Base-by-base conservation (phyloP, 2,329 filamentous ascomycete genomes). In the Phoma herbarum region DNA sequence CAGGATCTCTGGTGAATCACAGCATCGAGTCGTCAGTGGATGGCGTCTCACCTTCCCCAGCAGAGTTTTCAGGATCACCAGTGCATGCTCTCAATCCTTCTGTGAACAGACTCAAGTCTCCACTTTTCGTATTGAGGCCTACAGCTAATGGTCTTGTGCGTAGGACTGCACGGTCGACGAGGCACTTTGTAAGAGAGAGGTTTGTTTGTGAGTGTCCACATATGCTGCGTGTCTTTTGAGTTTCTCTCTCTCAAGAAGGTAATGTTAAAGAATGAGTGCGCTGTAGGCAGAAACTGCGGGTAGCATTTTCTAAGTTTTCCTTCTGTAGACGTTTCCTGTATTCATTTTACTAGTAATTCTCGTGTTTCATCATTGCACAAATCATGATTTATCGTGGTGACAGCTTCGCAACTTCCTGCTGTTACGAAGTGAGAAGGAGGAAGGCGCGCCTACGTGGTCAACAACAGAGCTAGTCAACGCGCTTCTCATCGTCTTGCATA, bases 391-490 rank as follows among this genome's bases (percentile, higher is more conserved):
- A 14, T 35, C 4, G 31, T 35, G 31, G 31, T 35, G 5, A n/a
- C 11, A 35, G 31, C 31, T 9, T 35, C 31, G 31, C 16, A 2
- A 18, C 31, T 35, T 16, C 31, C 11, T 33, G 14, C 16, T 28
- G 4, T 28, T 4, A 5, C 26, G 26, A 28, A 28, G n/a, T 35
- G 31, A n/a, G 8, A n/a, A 35, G 3, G 31, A 14, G n/a, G 31
- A n/a, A 35, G 31, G 31, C 6, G 16, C 31, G 14, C 31, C 14
- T 16, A 28, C 20, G 33, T 39, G 2, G 37, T 44, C 52, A 52
- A 58, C 49, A 52, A 49, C 29, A 22, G 23, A 43, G 43, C 25
- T 26, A 49, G 14, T 48, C 43, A 44, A 52, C 5, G 25, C 25
- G 16, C 8, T 18, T 35, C 31, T 18, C 16, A 46, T 18, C 49